A percentile compares a stretch with the other conserved stretches of the same genome.
Evolutionary conservation across 257 asterid genomes (phyloP).

Genomic region (Scutellaria baicalensis): DNA sequence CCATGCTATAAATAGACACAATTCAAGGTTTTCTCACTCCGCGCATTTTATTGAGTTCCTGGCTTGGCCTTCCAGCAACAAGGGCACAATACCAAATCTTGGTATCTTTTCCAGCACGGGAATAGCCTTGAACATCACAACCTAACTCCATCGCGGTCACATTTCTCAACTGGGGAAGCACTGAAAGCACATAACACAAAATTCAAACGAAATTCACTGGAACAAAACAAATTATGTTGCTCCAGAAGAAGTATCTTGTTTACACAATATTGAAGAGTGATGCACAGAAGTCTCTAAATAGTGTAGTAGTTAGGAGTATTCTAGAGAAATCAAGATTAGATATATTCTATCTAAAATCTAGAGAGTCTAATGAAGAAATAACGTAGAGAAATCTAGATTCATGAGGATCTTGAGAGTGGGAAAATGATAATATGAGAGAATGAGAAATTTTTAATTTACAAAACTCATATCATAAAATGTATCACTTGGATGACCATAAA

Average conservation of each 20-base stretch:
- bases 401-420: background rate
- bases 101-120: constrained; percentile 79
- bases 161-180: constrained; percentile 94
- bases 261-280: too few species aligned
- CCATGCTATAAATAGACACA: background rate
- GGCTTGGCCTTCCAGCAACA: constrained; percentile 84
- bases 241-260: background rate
- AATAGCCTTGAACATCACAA: constrained; percentile 76
- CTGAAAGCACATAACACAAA: constrained; percentile 38
- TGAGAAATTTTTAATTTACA: background rate
- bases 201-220: constrained; percentile 7
- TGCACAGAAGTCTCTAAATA: too few species aligned
- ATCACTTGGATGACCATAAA: background rate
- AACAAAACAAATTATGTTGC: background rate
- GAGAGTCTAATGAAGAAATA: too few species aligned
- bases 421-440: background rate
- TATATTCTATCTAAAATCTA: too few species aligned
- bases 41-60: constrained; percentile 87
- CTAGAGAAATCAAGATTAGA: too few species aligned
- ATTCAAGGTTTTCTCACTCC: constrained; percentile 44
- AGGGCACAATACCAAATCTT: constrained; percentile 93
- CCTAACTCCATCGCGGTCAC: constrained; percentile 78
- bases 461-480: background rate
- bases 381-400: too few species aligned
- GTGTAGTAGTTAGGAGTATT: too few species aligned